These are phyloP conservation scores for Puccinia horiana DNA, from an alignment of 1,284 basidiomycete genomes.

Conservation along the genomic window DNA sequence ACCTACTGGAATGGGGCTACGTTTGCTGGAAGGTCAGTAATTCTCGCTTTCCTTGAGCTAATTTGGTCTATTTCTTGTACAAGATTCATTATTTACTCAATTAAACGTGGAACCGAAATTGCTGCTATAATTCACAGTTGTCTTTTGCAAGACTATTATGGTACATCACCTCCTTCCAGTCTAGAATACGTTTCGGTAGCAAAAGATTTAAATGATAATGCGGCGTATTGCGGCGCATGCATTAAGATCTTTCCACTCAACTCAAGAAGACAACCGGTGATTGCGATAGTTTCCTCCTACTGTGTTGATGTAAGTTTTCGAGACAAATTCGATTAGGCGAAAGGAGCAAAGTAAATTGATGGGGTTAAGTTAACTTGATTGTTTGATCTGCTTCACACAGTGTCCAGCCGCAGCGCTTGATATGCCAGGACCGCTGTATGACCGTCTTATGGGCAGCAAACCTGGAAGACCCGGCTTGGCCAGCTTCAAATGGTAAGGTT, in stretches of 20 bases:
- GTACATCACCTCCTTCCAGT: neutral
- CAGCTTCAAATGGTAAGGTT: neutral
- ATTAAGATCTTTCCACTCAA: neutral
- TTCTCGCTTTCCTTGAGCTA: neutral
- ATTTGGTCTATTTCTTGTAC: neutral
- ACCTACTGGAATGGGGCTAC: slow-evolving; percentile 23
- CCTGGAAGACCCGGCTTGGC: neutral
- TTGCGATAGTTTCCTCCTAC: slow-evolving; percentile 1
- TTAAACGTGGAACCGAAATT: neutral
- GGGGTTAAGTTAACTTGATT: neutral
- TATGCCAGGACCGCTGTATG: neutral
- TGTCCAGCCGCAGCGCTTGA: slow-evolving; percentile 3
- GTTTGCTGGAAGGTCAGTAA: slow-evolving; percentile 4
- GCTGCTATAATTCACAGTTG: neutral
- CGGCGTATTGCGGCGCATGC: neutral
- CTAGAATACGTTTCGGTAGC: slow-evolving; percentile 11
- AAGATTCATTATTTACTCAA: neutral
- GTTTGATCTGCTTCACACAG: neutral
- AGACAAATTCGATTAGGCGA: neutral
- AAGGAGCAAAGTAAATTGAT: neutral
- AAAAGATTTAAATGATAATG: neutral
- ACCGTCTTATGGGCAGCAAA: neutral
- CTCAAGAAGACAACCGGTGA: neutral
- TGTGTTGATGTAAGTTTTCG: slow-evolving; percentile 4
- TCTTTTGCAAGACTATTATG: neutral